Conservation (phyloP, 1,284 basidiomycete genomes). For the Ustilago trichophora region DNA sequence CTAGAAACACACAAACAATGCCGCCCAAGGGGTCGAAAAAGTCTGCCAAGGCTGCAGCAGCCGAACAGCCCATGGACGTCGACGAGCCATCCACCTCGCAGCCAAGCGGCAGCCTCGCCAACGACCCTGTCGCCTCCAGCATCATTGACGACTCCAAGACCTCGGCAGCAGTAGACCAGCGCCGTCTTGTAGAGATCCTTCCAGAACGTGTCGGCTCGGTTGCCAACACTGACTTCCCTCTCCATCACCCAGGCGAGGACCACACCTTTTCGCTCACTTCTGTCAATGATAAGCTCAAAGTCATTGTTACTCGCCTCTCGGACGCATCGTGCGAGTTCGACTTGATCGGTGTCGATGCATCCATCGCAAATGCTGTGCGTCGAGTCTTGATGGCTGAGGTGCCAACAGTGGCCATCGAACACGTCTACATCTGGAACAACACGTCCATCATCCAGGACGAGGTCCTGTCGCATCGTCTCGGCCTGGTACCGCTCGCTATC, state of each 20-base stretch:
- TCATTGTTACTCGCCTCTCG: constrained; percentile 58
- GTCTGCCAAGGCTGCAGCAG: constrained; percentile 11
- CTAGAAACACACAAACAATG: too few species aligned
- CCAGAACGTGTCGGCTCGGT: constrained; percentile 62
- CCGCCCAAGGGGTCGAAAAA: constrained; percentile 40
- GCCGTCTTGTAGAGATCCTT: constrained; percentile 58
- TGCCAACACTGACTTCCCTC: constrained; percentile 57
- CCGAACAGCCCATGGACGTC: constrained; percentile 32
- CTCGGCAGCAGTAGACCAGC: constrained; percentile 43
- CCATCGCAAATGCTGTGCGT: constrained; percentile 92
- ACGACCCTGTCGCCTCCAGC: constrained; percentile 30
- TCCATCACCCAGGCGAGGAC: constrained; percentile 49
- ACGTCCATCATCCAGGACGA: constrained; percentile 94
- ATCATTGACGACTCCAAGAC: constrained; percentile 37
- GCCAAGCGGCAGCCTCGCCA: constrained; percentile 25
- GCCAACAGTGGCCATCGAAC: constrained; percentile 84
- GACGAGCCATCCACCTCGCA: constrained; percentile 37
- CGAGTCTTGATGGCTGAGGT: constrained; percentile 92
- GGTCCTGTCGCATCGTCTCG: constrained; percentile 87
- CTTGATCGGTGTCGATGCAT: constrained; percentile 92
- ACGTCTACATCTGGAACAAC: constrained; percentile 95
- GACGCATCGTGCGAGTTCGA: constrained; percentile 81
- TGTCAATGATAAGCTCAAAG: constrained; percentile 42
- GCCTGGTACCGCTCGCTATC: constrained; percentile 86
- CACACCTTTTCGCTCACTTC: constrained; percentile 45